A percentile compares a stretch with the other conserved stretches of the same genome.
phyloP scores from a whole-genome alignment of 1,139 yeast species.

The Debaryomyces psychrophilus region DNA sequence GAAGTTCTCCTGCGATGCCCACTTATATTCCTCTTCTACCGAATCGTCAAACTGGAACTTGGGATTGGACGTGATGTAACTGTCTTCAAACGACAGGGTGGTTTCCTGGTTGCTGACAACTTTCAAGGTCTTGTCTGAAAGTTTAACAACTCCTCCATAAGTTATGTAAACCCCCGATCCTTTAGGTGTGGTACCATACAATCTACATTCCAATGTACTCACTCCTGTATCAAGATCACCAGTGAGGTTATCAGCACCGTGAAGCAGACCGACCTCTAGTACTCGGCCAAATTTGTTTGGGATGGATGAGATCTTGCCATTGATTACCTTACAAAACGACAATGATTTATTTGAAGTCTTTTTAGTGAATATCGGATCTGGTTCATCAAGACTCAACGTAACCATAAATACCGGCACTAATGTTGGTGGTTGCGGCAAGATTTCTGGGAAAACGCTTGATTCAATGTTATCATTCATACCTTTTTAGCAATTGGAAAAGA shows the following conservation, averaged over 20 bases:
- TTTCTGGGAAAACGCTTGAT: constrained; percentile 17
- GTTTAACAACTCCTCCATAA: constrained; percentile 51
- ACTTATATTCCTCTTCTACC: constrained; percentile 44
- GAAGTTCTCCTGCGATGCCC: constrained; percentile 50
- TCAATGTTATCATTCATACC: neutral
- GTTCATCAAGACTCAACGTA: constrained; percentile 26
- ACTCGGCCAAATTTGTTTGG: constrained; percentile 33
- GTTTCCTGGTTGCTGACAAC: constrained; percentile 35
- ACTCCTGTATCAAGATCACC: constrained; percentile 30
- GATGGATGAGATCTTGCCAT: constrained; percentile 35
- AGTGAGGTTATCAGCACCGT: constrained; percentile 54
- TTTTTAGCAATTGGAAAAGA: neutral
- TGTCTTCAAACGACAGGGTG: constrained; percentile 43
- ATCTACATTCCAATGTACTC: constrained; percentile 51
- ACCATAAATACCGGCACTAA: constrained; percentile 36
- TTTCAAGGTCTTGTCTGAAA: constrained; percentile 34
- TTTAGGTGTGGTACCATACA: constrained; percentile 46
- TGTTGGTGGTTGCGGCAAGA: constrained; percentile 24
- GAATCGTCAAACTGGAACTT: constrained; percentile 40
- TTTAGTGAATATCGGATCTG: constrained; percentile 23
- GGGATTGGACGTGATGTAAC: constrained; percentile 52
- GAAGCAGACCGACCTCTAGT: constrained; percentile 27
- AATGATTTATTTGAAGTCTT: constrained; percentile 22
- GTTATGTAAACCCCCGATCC: constrained; percentile 42
- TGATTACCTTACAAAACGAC: constrained; percentile 25